Evolutionary conservation across 2,329 filamentous ascomycete species (phyloP).

Genomic region (Penicillium sp.): DNA sequence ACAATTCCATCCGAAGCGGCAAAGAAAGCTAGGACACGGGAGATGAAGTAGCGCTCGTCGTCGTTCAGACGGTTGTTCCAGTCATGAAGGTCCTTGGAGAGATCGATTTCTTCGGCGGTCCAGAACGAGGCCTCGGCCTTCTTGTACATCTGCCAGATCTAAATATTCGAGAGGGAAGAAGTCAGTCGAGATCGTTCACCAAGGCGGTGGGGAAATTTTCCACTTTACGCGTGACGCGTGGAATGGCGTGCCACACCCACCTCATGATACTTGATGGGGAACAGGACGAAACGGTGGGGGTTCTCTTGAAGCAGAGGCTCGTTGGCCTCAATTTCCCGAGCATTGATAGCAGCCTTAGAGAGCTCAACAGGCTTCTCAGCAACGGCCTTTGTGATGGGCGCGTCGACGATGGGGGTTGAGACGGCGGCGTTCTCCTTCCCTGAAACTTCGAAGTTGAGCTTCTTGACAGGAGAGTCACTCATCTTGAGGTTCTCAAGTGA

Average conservation of each 20-base stretch:
- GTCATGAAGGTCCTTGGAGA: constrained; percentile 98
- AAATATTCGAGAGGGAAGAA: constrained; percentile 45
- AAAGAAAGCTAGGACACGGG: constrained; percentile 98
- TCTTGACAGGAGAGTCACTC: constrained; percentile 85
- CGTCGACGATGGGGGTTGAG: constrained; percentile 56
- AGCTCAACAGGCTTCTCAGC: constrained; percentile 48
- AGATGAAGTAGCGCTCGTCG: constrained; percentile 98
- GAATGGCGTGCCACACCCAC: constrained; percentile 65
- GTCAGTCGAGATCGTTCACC: constrained; percentile 43
- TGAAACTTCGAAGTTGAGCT: constrained; percentile 74
- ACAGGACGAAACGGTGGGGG: constrained; percentile 92
- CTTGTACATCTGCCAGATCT: constrained; percentile 99
- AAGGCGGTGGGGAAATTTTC: constrained; percentile 24
- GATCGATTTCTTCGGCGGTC: constrained; percentile 98
- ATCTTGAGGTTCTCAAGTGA: constrained; percentile 89
- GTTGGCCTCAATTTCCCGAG: constrained; percentile 73
- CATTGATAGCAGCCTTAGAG: constrained; percentile 53
- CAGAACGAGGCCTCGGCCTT: constrained; percentile 99
- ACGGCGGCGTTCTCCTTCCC: constrained; percentile 81
- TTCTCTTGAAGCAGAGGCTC: constrained; percentile 97
- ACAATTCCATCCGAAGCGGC: constrained; percentile 98
- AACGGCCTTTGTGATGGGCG: constrained; percentile 61
- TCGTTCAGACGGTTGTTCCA: constrained; percentile 98
- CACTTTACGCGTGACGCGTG: constrained; percentile 73
- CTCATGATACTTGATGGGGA: constrained; percentile 99